Conservation (phyloP, 805 yeast species). For the Jamesozyma piceae region DNA sequence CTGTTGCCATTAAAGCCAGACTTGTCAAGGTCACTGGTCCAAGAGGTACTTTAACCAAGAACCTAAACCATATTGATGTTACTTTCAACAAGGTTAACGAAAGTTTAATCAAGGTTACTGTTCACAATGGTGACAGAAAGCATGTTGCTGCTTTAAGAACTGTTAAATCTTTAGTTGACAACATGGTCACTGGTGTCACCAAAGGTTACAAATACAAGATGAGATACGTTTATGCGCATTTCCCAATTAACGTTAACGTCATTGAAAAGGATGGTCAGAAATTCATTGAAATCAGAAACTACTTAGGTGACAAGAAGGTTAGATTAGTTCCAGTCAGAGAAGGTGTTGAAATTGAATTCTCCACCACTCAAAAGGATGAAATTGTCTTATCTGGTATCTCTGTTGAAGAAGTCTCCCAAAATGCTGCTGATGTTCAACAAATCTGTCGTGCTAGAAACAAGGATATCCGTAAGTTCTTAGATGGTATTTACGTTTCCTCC, state of each 20-base stretch:
- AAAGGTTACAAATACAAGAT: slow-evolving; percentile 98
- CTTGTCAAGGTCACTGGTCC: slow-evolving; percentile 86
- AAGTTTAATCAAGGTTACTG: slow-evolving; percentile 78
- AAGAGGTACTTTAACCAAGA: slow-evolving; percentile 88
- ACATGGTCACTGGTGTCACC: slow-evolving; percentile 97
- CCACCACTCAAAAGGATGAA: slow-evolving; percentile 88
- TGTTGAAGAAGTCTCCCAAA: slow-evolving; percentile 89
- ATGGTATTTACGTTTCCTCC: slow-evolving; percentile 98
- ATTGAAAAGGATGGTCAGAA: slow-evolving; percentile 62
- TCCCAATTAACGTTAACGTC: slow-evolving; percentile 98
- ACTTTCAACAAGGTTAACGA: slow-evolving; percentile 74
- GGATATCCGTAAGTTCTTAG: slow-evolving; percentile 99
- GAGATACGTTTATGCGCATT: slow-evolving; percentile 99
- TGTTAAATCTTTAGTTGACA: slow-evolving; percentile 87
- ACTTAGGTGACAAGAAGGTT: slow-evolving; percentile 98
- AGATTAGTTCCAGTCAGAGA: slow-evolving; percentile 78
- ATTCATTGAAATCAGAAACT: slow-evolving; percentile 94
- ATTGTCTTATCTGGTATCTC: slow-evolving; percentile 66
- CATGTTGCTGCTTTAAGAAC: slow-evolving; percentile 99
- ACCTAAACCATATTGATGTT: slow-evolving; percentile 89
- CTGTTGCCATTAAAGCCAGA: slow-evolving; percentile 87
- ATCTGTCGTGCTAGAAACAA: slow-evolving; percentile 97
- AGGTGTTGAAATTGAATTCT: slow-evolving; percentile 81
- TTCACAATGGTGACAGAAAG: slow-evolving; percentile 99
- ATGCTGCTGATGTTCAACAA: slow-evolving; percentile 97